Percentiles rank a stretch among this genome's conserved stretches.
phyloP scores from a whole-genome alignment of 768 basidiomycete genomes.

The Xerocomellus amylosporus region DNA sequence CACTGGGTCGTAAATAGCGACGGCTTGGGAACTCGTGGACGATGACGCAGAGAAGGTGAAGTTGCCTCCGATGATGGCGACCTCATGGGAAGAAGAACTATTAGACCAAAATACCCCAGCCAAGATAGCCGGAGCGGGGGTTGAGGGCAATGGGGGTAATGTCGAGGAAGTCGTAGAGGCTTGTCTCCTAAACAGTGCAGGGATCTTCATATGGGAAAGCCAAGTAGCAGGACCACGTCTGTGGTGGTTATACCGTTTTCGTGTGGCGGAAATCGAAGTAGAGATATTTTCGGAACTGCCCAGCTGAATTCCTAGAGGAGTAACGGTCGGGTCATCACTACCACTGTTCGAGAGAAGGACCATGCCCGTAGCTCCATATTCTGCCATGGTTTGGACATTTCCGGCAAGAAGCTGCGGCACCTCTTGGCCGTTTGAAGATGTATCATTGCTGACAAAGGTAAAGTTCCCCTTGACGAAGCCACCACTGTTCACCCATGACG shows the following conservation, averaged over 20 bases:
- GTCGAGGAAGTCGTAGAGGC: slow-evolving; percentile 41
- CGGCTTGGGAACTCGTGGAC: slow-evolving; percentile 43
- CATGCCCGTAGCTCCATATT: slow-evolving; percentile 76
- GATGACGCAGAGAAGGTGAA: slow-evolving; percentile 60
- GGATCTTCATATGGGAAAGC: slow-evolving; percentile 47
- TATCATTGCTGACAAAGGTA: slow-evolving; percentile 66
- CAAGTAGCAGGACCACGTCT: slow-evolving; percentile 41
- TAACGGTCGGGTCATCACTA: slow-evolving; percentile 49
- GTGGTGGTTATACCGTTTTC: slow-evolving; percentile 39
- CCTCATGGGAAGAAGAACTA: slow-evolving; percentile 55
- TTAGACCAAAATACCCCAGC: slow-evolving; percentile 92
- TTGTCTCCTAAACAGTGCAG: slow-evolving; percentile 50
- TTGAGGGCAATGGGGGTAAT: slow-evolving; percentile 54
- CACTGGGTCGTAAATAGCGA: slow-evolving; percentile 70
- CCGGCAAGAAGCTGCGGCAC: slow-evolving; percentile 67
- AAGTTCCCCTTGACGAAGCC: slow-evolving; percentile 73
- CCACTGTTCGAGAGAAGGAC: slow-evolving; percentile 75
- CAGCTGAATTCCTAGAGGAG: slow-evolving; percentile 60
- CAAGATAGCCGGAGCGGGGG: slow-evolving; percentile 76
- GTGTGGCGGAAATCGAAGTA: slow-evolving; percentile 30
- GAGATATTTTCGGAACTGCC: slow-evolving; percentile 37
- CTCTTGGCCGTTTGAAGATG: slow-evolving; percentile 40
- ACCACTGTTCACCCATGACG: slow-evolving; percentile 69
- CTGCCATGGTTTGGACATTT: slow-evolving; percentile 50
- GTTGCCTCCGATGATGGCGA: slow-evolving; percentile 86